phyloP scores from a whole-genome alignment of 768 basidiomycete species.

The Mycena metata region DNA sequence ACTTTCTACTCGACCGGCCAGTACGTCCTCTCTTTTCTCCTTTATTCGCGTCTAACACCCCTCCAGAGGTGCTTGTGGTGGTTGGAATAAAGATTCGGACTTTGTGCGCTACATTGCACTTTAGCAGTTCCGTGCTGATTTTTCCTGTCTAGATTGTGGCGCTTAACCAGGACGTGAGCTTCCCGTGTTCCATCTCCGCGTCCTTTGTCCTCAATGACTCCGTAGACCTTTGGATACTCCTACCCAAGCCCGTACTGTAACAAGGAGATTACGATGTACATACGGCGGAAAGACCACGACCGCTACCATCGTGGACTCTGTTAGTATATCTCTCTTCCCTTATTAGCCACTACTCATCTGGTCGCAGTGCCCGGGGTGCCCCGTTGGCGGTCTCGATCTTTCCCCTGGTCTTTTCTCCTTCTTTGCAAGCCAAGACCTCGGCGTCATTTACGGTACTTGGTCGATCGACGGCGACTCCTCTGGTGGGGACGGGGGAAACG shows the following conservation, averaged over 20 bases:
- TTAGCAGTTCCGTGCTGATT: conserved; percentile 12
- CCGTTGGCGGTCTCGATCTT: conserved; percentile 75
- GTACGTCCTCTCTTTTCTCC: conserved; percentile 44
- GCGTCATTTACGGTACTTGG: conserved; percentile 77
- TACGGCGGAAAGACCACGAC: conserved; percentile 69
- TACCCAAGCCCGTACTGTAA: conserved; percentile 77
- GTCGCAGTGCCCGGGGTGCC: conserved; percentile 75
- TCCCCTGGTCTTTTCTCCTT: conserved; percentile 73
- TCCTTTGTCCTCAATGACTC: neutral
- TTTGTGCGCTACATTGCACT: conserved; percentile 52
- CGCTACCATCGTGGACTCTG: conserved; percentile 70
- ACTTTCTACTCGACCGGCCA: conserved; percentile 71
- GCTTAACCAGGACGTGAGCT: conserved; percentile 57
- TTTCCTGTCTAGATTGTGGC: conserved; percentile 63
- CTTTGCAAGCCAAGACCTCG: conserved; percentile 64
- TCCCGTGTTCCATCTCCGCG: neutral
- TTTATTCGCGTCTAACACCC: conserved; percentile 23
- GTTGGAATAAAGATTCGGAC: conserved; percentile 53
- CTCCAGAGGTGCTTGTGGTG: conserved; percentile 70
- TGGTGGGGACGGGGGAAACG: conserved; percentile 15
- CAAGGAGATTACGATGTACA: conserved; percentile 69
- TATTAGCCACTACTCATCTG: conserved; percentile 4
- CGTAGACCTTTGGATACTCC: conserved; percentile 23
- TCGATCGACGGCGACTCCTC: conserved; percentile 58
- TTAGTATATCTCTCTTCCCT: conserved; percentile 22